phyloP scores from a whole-genome alignment of 306 rosid species.

The Rosa rugosa region DNA sequence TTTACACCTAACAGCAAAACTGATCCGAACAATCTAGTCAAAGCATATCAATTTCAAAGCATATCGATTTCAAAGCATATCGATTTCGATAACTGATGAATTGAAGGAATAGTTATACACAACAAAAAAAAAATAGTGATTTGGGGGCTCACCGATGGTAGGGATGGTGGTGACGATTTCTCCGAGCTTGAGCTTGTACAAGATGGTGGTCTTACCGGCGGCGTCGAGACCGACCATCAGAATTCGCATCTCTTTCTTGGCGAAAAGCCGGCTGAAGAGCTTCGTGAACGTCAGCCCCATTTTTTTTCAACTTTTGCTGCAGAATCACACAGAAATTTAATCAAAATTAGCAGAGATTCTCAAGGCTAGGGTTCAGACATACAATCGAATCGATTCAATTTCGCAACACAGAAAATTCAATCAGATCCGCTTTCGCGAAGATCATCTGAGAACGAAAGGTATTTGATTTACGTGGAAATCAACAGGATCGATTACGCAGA shows the following conservation, averaged over 20 bases:
- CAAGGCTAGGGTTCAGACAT: background rate
- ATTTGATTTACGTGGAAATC: background rate
- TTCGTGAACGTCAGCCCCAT: slow-evolving; percentile 95
- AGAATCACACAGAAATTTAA: background rate
- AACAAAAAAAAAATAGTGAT: background rate
- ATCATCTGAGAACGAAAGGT: background rate
- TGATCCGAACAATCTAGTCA: background rate
- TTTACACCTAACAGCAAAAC: background rate
- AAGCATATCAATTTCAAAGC: background rate
- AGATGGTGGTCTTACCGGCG: slow-evolving; percentile 94
- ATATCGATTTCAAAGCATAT: background rate
- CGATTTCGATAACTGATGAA: background rate
- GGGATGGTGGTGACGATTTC: slow-evolving; percentile 97
- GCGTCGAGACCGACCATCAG: slow-evolving; percentile 99
- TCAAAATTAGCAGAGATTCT: background rate
- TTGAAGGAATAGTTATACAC: background rate
- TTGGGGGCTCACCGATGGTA: slow-evolving; percentile 66
- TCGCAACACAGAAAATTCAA: background rate
- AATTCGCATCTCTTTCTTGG: slow-evolving; percentile 93
- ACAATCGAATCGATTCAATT: background rate
- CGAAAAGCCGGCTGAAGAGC: slow-evolving; percentile 89
- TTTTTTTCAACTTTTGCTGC: background rate
- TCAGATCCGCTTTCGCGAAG: slow-evolving; percentile 10
- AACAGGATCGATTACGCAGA: background rate
- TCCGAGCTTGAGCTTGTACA: slow-evolving; percentile 95